Evolutionary conservation across 345 rosid genomes (phyloP).

Genomic region (Carallia brachiata): DNA sequence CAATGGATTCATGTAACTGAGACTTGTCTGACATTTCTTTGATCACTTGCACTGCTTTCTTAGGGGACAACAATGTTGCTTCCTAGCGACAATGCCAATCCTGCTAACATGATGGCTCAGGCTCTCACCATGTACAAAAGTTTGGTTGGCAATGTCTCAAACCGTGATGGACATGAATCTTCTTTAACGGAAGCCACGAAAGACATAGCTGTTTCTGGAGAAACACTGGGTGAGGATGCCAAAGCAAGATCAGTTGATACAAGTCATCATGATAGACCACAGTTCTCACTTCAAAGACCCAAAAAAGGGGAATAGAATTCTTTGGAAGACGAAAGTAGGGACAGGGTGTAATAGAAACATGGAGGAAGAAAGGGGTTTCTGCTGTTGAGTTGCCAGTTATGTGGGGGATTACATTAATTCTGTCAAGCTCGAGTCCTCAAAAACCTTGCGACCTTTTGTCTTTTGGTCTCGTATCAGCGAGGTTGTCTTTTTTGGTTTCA

Average conservation of each 20-base stretch:
- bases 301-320: constrained; percentile 29
- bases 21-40: not conserved
- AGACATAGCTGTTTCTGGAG: constrained; percentile 27
- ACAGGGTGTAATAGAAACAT: not conserved
- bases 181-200: constrained; percentile 18
- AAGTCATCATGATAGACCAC: constrained; percentile 19
- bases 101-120: constrained; percentile 73
- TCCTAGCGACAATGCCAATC: constrained; percentile 64
- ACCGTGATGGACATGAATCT: constrained; percentile 20
- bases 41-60: not conserved
- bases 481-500: no score
- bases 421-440: not conserved
- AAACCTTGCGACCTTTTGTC: no score
- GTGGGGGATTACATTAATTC: not conserved
- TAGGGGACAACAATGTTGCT: constrained; percentile 93
- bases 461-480: no score
- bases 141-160: constrained; percentile 45
- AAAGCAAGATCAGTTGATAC: constrained; percentile 18
- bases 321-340: not conserved
- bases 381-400: not conserved
- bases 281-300: constrained; percentile 69
- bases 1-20: not conserved
- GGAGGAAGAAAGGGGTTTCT: not conserved
- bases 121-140: constrained; percentile 74
- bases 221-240: constrained; percentile 18